phyloP scores from a whole-genome alignment of 441 rosid species.

The Gossypium gossypioides region DNA sequence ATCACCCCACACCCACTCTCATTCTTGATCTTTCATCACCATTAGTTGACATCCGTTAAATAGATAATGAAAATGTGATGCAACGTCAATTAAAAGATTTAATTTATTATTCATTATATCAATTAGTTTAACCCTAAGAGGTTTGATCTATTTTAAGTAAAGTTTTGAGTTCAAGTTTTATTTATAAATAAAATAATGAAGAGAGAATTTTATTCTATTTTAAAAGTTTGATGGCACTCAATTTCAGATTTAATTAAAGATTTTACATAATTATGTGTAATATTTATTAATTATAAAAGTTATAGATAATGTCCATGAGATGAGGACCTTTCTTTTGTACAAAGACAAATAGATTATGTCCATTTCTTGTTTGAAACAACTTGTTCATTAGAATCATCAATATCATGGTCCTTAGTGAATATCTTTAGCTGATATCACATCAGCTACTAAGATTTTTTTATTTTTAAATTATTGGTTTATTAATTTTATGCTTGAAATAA shows the following conservation, averaged over 20 bases:
- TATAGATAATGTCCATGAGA: background rate
- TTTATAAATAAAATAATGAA: too few relatives aligned
- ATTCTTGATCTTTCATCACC: slow-evolving; percentile 52
- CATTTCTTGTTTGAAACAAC: slow-evolving; percentile 25
- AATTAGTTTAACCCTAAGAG: too few relatives aligned
- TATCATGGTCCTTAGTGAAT: slow-evolving; percentile 6
- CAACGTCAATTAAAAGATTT: background rate
- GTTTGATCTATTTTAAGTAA: too few relatives aligned
- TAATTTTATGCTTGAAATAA: background rate
- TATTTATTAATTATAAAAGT: background rate
- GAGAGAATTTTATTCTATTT: too few relatives aligned
- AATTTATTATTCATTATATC: background rate
- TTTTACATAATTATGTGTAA: background rate
- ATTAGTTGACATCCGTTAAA: slow-evolving; percentile 30
- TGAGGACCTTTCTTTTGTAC: slow-evolving; percentile 12
- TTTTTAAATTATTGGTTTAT: background rate
- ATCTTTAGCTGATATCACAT: slow-evolving; percentile 18
- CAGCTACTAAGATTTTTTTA: background rate
- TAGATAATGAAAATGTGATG: background rate
- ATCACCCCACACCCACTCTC: slow-evolving; percentile 32
- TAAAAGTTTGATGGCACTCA: too few relatives aligned
- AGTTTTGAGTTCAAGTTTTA: background rate
- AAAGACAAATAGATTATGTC: slow-evolving; percentile 32
- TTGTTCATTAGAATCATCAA: slow-evolving; percentile 19
- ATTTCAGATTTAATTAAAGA: too few relatives aligned